Evolutionary conservation across 257 asterid genomes (phyloP).

Genomic region (Jasminum sambac): DNA sequence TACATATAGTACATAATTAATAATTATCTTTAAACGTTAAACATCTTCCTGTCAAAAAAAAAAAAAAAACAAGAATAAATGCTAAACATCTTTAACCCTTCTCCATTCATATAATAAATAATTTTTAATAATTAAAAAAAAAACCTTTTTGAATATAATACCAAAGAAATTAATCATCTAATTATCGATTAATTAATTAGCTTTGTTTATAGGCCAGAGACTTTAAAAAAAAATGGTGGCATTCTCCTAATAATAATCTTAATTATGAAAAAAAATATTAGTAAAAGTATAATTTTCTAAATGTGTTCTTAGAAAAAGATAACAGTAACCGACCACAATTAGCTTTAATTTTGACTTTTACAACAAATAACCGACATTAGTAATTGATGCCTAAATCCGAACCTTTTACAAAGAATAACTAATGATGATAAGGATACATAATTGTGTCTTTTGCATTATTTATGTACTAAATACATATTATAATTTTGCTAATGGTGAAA

Average conservation of each 20-base stretch:
- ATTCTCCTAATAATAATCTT: too few relatives aligned
- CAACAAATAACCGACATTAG: not conserved
- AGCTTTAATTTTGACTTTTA: not conserved
- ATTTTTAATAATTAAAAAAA: not conserved
- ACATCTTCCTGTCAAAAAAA: too few relatives aligned
- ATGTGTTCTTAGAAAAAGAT: not conserved
- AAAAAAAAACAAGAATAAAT: too few relatives aligned
- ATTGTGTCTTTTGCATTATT: constrained; percentile 7
- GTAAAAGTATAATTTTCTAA: not conserved
- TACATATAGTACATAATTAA: too few relatives aligned
- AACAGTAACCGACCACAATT: not conserved
- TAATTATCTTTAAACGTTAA: too few relatives aligned
- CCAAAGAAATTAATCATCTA: constrained; percentile 11
- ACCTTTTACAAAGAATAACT: not conserved
- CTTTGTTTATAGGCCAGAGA: constrained; percentile 20
- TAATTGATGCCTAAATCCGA: not conserved
- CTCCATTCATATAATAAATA: constrained; percentile 26
- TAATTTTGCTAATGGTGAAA: not conserved
- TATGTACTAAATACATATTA: not conserved
- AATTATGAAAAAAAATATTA: not conserved
- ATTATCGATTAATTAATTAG: constrained; percentile 20
- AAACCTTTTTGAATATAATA: constrained; percentile 13
- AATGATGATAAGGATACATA: not conserved
- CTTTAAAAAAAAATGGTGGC: too few relatives aligned
- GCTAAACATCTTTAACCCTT: not conserved